Evolutionary conservation across 371 early-diverging fungal species (phyloP), one percentile per base, ranked within the genome.

Genomic region (Thermomucor indicae-seudaticae): DNA sequence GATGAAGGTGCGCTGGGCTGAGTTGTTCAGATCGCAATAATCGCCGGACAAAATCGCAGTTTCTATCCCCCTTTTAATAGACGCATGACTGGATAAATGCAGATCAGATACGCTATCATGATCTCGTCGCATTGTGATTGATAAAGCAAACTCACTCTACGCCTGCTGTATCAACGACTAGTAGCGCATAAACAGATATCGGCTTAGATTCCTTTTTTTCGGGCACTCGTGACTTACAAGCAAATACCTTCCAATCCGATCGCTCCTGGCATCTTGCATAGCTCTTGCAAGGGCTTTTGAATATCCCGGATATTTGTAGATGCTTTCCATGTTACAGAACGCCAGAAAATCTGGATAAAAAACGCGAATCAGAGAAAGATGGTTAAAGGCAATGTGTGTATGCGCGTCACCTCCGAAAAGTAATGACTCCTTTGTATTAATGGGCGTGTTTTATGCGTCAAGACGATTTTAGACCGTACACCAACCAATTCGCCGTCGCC

Each of bases 401-500:
- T n/a, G n/a, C n/a, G n/a, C n/a, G 23, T 51, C 59, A 64, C 63
- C 48, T 62, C 44, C 2, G 67, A 49, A 27, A 75, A 58, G 31
- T 70, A 71, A 11, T 20, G n/a, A n/a, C n/a, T 42, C 24, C 23
- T 42, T 19, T 20, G n/a, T 25, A n/a, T 42, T 24, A 14, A 6
- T 22, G 23, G 11, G 31, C 10, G 16, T 4, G 20, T 31, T 52
- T 60, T 51, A 16, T 53, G 23, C 8, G 69, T 75, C 12, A 71
- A 47, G 14, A 70, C 53, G 20, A 75, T 44, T 32, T 51, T 57
- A 6, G 64, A 62, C 14, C 64, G 69, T 0, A 75, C 63, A 22
- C 75, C 75, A 0, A 75, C 75, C 14, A 57, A 23, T 35, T 68
- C 69, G 24, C 75, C 75, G 52, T 75, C 75, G 1, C 75, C 75